Evolutionary conservation across 2,329 filamentous ascomycete genomes (phyloP), one percentile per base, ranked within the genome.

Genomic region (Daldinia sp.): DNA sequence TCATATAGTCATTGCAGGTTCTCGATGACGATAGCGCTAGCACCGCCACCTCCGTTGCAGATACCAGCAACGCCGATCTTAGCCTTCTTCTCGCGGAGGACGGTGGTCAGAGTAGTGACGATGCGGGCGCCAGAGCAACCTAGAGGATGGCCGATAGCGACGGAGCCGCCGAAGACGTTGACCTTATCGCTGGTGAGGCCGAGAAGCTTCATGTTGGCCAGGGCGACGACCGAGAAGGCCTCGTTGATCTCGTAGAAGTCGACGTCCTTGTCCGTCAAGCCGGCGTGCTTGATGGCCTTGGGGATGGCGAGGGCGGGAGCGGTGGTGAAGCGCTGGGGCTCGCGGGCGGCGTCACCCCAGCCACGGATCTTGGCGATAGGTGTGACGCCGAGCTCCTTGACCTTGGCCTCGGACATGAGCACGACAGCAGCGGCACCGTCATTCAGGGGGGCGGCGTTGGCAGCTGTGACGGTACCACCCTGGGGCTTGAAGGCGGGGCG

Each of bases 181-280:
- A 99, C 94, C 83, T 94, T 97, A 67, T 94, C 92, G 73, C 92
- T 87, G 72, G 86, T 85, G 64, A 99, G 84, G 69, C 86, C 87
- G 44, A 99, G 89, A 62, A 98, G 82, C 88, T 99, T 97, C 84
- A 97, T 90, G 86, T 99, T 99, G 74, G 96, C 94, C 59, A 99
- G 88, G 42, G 96, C 93, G 71, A 99, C 96, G 56, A 97, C 96
- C 71, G 93, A 96, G 86, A 99, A 99, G 46, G 96, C 96, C 86
- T 99, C 96, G 86, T 99, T 99, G 87, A 99, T 98, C 87, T 99
- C 96, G 81, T 96, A 99, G 75, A 90, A 96, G 78, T 98, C 95
- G 65, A 99, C 87, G 67, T 93, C 87, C 71, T 91, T 89, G 74
- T 90, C 87, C 64, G 89, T 88, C 70, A 99, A 84, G 70, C 93